Evolutionary conservation across 495 filamentous ascomycete species (phyloP).

Genomic region (Hypomontagnella monticulosa): DNA sequence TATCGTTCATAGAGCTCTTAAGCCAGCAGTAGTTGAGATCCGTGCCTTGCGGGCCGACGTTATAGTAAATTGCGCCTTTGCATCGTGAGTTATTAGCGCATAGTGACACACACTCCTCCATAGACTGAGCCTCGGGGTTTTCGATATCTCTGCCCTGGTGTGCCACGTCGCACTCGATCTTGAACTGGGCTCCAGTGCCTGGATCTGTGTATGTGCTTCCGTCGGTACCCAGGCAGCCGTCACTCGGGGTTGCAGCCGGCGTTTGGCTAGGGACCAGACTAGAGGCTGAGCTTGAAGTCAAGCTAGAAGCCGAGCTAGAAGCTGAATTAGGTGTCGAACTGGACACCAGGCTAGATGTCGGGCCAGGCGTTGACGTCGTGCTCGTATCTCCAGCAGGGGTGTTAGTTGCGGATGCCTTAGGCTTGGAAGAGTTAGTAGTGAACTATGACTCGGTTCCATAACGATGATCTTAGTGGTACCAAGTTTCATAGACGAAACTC

Average conservation of each 20-base stretch:
- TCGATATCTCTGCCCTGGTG: constrained; percentile 36
- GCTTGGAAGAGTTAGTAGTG: constrained; percentile 10
- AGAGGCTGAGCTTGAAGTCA: too few relatives aligned
- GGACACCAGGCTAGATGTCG: background rate
- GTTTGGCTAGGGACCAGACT: too few relatives aligned
- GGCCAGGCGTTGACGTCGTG: background rate
- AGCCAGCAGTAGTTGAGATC: constrained; percentile 45
- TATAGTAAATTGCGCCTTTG: constrained; percentile 39
- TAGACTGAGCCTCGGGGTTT: constrained; percentile 31
- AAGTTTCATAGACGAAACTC: too few relatives aligned
- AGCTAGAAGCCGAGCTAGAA: too few relatives aligned
- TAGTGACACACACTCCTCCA: constrained; percentile 34
- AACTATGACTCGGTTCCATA: too few relatives aligned
- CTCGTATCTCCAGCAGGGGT: constrained; percentile 1
- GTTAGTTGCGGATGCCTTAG: constrained; percentile 1
- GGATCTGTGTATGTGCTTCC: constrained; percentile 41
- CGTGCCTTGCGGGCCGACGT: constrained; percentile 41
- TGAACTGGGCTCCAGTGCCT: constrained; percentile 15
- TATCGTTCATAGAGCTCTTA: constrained; percentile 26
- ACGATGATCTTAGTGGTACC: too few relatives aligned
- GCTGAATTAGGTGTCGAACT: background rate
- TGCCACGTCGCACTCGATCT: constrained; percentile 30
- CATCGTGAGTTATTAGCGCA: constrained; percentile 26
- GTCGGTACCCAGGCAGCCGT: constrained; percentile 24
- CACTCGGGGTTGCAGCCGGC: background rate